These are phyloP conservation scores for Cladosporium sp. DNA, from an alignment of 2,329 filamentous ascomycete genomes.

Conservation along the genomic window DNA sequence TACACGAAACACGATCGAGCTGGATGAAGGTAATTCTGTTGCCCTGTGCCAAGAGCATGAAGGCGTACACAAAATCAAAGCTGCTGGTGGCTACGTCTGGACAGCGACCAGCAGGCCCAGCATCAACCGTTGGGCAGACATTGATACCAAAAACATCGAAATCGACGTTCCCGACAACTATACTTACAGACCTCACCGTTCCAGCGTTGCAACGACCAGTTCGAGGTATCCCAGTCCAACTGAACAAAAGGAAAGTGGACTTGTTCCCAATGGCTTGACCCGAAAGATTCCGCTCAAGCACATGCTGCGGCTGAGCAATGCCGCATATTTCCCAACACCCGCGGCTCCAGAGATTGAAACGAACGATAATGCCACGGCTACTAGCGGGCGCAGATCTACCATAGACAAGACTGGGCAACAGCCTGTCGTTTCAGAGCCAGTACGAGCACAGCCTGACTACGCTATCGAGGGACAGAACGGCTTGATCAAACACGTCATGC, in stretches of 20 bases:
- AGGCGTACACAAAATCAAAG: constrained; percentile 63
- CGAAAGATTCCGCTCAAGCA: constrained; percentile 73
- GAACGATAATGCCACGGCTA: constrained; percentile 50
- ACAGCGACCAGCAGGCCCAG: constrained; percentile 85
- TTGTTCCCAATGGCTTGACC: constrained; percentile 29
- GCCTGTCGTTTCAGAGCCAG: constrained; percentile 31
- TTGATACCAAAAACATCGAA: constrained; percentile 70
- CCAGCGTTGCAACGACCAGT: constrained; percentile 45
- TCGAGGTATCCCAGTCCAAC: constrained; percentile 38
- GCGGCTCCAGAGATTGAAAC: constrained; percentile 36
- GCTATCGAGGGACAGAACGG: constrained; percentile 90
- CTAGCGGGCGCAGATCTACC: constrained; percentile 4
- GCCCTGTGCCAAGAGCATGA: constrained; percentile 92
- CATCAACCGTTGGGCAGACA: constrained; percentile 85
- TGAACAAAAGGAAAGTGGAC: constrained; percentile 23
- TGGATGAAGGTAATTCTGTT: constrained; percentile 84
- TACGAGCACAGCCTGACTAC: constrained; percentile 44
- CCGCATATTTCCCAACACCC: constrained; percentile 65
- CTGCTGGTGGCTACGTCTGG: constrained; percentile 75
- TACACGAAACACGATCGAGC: constrained; percentile 67
- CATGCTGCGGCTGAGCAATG: constrained; percentile 78
- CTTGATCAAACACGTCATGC: constrained; percentile 83
- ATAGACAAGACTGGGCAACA: constrained; percentile 9
- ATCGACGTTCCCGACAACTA: constrained; percentile 54
- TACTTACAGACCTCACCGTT: constrained; percentile 49